Conservation (phyloP, 306 rosid genomes). For the Glycine tomentella region DNA sequence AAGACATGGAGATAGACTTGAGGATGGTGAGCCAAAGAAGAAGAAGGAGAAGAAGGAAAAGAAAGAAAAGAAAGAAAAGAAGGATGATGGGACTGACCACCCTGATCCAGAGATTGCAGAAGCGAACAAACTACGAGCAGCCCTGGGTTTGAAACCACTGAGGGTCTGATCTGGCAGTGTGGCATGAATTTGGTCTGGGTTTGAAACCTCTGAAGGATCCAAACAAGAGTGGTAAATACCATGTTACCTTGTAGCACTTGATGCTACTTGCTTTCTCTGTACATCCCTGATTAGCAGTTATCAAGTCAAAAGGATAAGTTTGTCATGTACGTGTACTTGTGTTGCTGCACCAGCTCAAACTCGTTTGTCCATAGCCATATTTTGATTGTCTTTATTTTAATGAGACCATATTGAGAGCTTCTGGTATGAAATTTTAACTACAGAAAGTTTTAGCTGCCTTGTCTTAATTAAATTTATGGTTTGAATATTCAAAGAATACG, state of each 20-base stretch:
- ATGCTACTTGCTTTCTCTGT: constrained; percentile 12
- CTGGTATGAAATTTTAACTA: not conserved
- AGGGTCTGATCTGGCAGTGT: constrained; percentile 32
- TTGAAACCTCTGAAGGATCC: constrained; percentile 8
- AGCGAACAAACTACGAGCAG: constrained; percentile 77
- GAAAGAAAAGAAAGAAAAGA: constrained; percentile 78
- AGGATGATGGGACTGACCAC: constrained; percentile 85
- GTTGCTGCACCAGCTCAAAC: constrained; percentile 27
- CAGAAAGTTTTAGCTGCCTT: not conserved
- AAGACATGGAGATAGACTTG: constrained; percentile 72
- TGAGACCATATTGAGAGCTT: constrained; percentile 7
- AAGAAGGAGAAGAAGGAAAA: constrained; percentile 78
- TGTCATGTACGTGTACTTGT: not conserved
- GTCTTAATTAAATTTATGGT: not conserved
- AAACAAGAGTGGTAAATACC: not conserved
- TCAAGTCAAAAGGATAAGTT: constrained; percentile 26
- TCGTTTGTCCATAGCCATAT: constrained; percentile 15
- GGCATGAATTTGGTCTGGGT: constrained; percentile 11
- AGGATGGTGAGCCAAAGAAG: constrained; percentile 80
- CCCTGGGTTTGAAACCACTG: constrained; percentile 92
- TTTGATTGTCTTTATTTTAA: constrained; percentile 6
- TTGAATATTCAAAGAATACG: not conserved
- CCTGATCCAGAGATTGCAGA: constrained; percentile 89
- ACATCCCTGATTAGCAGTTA: not conserved
- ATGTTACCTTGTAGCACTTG: constrained; percentile 31